Base-by-base conservation (phyloP, 1,139 yeast genomes). In the Yamadazyma friedrichii region DNA sequence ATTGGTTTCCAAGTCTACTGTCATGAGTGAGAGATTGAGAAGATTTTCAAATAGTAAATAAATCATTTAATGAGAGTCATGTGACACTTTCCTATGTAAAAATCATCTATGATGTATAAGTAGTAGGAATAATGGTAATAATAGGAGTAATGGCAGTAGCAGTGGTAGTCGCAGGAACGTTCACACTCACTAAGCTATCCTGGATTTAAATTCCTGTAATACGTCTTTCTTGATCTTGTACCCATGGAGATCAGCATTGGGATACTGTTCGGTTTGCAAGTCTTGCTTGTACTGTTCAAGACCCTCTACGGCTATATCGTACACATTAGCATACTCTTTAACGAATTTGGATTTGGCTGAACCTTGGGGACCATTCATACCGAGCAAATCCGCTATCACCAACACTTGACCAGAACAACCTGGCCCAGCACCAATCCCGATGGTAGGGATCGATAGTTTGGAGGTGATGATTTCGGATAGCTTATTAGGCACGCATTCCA, bases 351-450 rank as follows among this genome's bases (percentile, higher is more conserved):
- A 89, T 38, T 47, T 51, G 33, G 55, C 60, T 1, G 58, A 45
- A 35, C 70, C 76, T 1, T 66, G 65, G 16, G 82, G 80, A 38
- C 78, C 76, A 17, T 71, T 74, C 85, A 83, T 78, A 0, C 96
- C 96, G 33, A 93, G 67, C 66, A 87, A 58, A 58, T 93, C 98
- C 2, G 89, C 78, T 58, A 86, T 82, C 0, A 93, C 98, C 38
- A 93, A 71, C 1, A 93, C 96, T 59, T 93, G 98, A 0, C 96
- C 98, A 28, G 88, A 80, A 12, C 93, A 84, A 10, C 64, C 65
- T 15, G 83, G 80, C 0, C 98, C 98, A 0, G 98, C 97, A 6
- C 98, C 98, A 40, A 93, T 93, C 6, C 98, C 98, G 48, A 93
- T 89, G 1, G 95, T 88, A 0, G 98, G 98, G 1, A 91, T 69